Percentiles rank a stretch among this genome's conserved stretches.
Evolutionary conservation across 2,329 filamentous ascomycete species (phyloP).

Genomic region (Zymoseptoria brevis): DNA sequence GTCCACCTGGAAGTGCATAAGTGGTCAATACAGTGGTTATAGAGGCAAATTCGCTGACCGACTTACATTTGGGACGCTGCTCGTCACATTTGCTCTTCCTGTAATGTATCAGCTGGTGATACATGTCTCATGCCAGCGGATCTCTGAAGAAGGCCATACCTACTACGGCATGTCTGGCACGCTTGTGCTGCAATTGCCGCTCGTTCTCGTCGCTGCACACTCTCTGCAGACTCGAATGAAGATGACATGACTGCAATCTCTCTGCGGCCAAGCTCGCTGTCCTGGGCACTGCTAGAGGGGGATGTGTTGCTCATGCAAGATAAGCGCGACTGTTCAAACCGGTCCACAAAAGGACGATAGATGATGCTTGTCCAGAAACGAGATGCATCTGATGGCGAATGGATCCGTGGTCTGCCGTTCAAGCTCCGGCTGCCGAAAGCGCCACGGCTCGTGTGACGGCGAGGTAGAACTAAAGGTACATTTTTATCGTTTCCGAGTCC

Average conservation of each 20-base stretch:
- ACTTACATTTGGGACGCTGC: conserved; percentile 49
- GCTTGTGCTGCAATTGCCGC: conserved; percentile 48
- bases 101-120: conserved; percentile 13
- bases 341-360: neutral
- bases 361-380: neutral
- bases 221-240: conserved; percentile 10
- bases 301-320: neutral
- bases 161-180: conserved; percentile 50
- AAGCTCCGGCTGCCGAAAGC: too few relatives aligned
- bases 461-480: too few relatives aligned
- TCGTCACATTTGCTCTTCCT: conserved; percentile 61
- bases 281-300: neutral
- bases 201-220: conserved; percentile 34
- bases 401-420: neutral
- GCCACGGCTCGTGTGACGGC: too few relatives aligned
- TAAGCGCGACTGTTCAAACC: neutral
- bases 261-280: neutral
- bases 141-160: conserved; percentile 13
- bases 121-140: neutral
- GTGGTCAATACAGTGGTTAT: neutral
- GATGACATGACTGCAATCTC: conserved; percentile 9
- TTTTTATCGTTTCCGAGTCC: too few relatives aligned
- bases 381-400: neutral
- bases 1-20: conserved; percentile 30
- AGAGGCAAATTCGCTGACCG: neutral